Evolutionary conservation across 1,139 yeast species (phyloP), one percentile per base, ranked within the genome.

Genomic region (Lodderomyces jiufengensis): DNA sequence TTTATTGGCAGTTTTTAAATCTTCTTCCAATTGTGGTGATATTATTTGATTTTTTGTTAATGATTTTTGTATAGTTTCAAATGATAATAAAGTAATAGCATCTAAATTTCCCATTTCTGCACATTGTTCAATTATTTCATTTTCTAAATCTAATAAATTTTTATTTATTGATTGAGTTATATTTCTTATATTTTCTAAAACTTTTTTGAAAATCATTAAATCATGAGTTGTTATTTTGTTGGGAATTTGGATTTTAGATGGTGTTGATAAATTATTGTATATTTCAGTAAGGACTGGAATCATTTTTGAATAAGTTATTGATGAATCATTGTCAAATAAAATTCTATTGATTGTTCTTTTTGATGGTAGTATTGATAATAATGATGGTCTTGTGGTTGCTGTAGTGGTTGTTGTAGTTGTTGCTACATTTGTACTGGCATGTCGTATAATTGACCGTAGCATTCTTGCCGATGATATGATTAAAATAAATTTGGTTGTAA

Each of bases 91-190:
- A 1, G 92, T 67, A 20, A 88, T 77, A 1, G 96, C 95, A 56
- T 87, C 87, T 44, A 79, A 75, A 50, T 84, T 76, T 1, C 96
- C 96, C 49, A 78, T 50, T 50, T 85, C 95, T 0, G 95, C 95
- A 7, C 95, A 88, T 40, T 74, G 74, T 47, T 86, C 95, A 9
- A 87, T 73, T 29, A 87, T 57, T 44, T 77, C 81, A 44, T 80
- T 75, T 52, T 87, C 95, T 20, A 87, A 58, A 8, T 61, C 73
- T 3, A 82, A 63, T 31, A 83, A 55, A 48, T 78, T 61, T 37
- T 54, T 70, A 47, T 83, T 78, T 12, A 75, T 66, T 2, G 80
- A 63, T 42, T 78, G 78, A 1, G 92, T 77, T 34, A 76, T 68
- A 14, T 64, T 65, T 31, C 96, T 59, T 33, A 84, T 67, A 26